phyloP scores from a whole-genome alignment of 2,329 filamentous ascomycete species.

The Botryotinia narcissicola region DNA sequence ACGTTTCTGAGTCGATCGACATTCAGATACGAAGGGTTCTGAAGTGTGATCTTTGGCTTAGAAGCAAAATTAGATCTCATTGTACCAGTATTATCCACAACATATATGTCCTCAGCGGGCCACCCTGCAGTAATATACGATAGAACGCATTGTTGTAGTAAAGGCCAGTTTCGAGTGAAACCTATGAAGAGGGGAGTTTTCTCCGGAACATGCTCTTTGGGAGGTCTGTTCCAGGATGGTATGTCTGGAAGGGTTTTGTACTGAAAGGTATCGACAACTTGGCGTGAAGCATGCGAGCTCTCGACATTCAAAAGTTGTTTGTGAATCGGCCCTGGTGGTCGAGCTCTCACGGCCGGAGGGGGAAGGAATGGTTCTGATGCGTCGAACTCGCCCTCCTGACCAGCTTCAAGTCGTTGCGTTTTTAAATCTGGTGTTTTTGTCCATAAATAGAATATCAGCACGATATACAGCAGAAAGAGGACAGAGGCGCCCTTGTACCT shows the following conservation, averaged over 20 bases:
- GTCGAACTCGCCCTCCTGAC: neutral
- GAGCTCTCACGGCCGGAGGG: slow-evolving; percentile 1
- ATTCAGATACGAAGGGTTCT: slow-evolving; percentile 58
- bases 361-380: neutral
- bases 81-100: slow-evolving; percentile 59
- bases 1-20: slow-evolving; percentile 46
- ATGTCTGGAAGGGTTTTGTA: slow-evolving; percentile 3
- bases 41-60: slow-evolving; percentile 46
- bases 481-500: neutral
- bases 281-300: neutral
- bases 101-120: slow-evolving; percentile 55
- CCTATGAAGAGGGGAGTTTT: slow-evolving; percentile 55
- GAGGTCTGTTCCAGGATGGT: slow-evolving; percentile 44
- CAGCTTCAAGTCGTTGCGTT: neutral
- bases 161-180: slow-evolving; percentile 55
- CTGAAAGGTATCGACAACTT: slow-evolving; percentile 5
- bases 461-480: neutral
- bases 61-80: slow-evolving; percentile 51
- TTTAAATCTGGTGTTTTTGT: neutral
- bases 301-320: slow-evolving; percentile 3
- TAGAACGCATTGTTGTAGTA: slow-evolving; percentile 55
- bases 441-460: slow-evolving; percentile 6
- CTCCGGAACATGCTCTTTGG: slow-evolving; percentile 41
- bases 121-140: slow-evolving; percentile 59
- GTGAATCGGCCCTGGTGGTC: slow-evolving; percentile 9